Conservation (phyloP, 106 monocot species). For the Iris macrosiphon region DNA sequence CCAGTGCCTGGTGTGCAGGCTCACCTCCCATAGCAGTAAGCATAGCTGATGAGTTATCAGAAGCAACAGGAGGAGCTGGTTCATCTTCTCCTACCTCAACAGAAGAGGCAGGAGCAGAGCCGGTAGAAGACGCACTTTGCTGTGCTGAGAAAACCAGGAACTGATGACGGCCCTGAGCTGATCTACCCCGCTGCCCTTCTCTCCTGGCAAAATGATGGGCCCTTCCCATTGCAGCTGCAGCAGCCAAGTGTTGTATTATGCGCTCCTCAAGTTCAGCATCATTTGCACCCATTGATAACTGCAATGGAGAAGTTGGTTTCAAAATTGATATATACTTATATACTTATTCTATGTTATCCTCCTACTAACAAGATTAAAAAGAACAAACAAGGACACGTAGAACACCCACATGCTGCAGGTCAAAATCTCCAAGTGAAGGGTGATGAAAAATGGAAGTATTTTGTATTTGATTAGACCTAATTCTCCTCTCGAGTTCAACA, state of each 20-base stretch:
- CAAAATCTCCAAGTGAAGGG: conserved; percentile 65
- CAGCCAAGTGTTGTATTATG: conserved; percentile 69
- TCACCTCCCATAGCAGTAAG: conserved; percentile 20
- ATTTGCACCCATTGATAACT: conserved; percentile 51
- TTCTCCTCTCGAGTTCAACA: conserved; percentile 46
- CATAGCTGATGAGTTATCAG: conserved; percentile 14
- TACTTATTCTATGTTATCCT: no score
- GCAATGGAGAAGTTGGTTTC: no score
- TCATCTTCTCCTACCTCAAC: conserved; percentile 31
- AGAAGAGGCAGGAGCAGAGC: conserved; percentile 26
- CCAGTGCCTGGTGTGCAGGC: not conserved
- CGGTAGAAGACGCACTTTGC: conserved; percentile 25
- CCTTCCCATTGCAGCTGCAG: conserved; percentile 66
- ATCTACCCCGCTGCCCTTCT: conserved; percentile 47
- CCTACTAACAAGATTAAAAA: no score
- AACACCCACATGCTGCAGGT: conserved; percentile 53
- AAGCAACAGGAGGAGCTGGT: conserved; percentile 2
- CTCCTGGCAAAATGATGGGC: conserved; percentile 47
- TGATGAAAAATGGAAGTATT: conserved; percentile 48
- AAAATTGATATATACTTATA: no score
- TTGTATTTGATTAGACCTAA: conserved; percentile 32
- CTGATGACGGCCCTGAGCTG: conserved; percentile 48
- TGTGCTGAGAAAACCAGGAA: conserved; percentile 51
- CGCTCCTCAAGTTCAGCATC: conserved; percentile 69
- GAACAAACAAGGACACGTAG: conserved; percentile 1